Percentiles rank a stretch among this genome's conserved stretches.
Conservation (phyloP, 2,329 filamentous ascomycete genomes). For the Beauveria medogensis region DNA sequence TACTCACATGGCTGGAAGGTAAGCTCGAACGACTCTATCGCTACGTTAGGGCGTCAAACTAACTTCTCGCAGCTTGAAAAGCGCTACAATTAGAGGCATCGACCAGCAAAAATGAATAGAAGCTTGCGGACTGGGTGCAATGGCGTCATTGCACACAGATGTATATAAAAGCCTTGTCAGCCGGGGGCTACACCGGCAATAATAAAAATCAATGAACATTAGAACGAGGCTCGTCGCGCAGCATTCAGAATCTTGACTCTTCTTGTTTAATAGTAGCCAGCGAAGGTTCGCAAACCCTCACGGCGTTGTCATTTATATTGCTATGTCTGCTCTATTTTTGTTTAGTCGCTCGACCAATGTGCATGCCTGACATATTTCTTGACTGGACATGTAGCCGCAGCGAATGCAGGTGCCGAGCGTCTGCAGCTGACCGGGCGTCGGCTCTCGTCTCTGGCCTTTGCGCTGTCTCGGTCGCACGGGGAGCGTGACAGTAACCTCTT, state of each 20-base stretch:
- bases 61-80: conserved; percentile 40
- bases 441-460: conserved; percentile 19
- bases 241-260: not conserved
- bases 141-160: conserved; percentile 4
- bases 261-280: not conserved
- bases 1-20: conserved; percentile 58
- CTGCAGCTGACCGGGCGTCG: conserved; percentile 45
- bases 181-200: not conserved
- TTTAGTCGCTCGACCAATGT: conserved; percentile 83
- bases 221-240: not conserved
- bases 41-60: conserved; percentile 2
- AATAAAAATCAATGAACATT: conserved; percentile 7
- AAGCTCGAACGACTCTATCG: conserved; percentile 20
- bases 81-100: conserved; percentile 34
- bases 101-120: not conserved
- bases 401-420: conserved; percentile 74
- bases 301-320: conserved; percentile 33
- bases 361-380: conserved; percentile 89
- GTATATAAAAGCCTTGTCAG: conserved; percentile 11
- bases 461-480: conserved; percentile 23
- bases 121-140: not conserved
- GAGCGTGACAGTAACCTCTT: conserved; percentile 25
- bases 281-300: not conserved
- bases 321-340: conserved; percentile 59
- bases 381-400: conserved; percentile 94